Percentiles rank a stretch among this genome's conserved stretches.
Evolutionary conservation across 2,329 filamentous ascomycete species (phyloP).

Genomic region (Pseudovirgaria hyperparasitica): DNA sequence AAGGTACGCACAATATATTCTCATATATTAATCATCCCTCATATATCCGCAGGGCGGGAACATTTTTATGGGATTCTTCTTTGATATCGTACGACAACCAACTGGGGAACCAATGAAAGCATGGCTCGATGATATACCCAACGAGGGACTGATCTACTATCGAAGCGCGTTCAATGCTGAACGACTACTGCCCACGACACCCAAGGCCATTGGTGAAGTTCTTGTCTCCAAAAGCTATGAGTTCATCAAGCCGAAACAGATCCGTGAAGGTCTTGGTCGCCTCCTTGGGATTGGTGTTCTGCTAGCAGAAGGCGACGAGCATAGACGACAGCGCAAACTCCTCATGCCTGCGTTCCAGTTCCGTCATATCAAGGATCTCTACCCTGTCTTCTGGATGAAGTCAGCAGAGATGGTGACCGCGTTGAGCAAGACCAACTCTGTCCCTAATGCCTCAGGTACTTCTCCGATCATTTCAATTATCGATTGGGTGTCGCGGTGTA

Average conservation of each 20-base stretch:
- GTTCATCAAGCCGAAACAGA: conserved; percentile 33
- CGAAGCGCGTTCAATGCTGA: conserved; percentile 34
- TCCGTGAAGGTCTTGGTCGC: conserved; percentile 43
- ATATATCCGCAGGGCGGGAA: conserved; percentile 12
- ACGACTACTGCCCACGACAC: conserved; percentile 31
- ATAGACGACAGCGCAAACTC: conserved; percentile 43
- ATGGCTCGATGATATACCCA: conserved; percentile 41
- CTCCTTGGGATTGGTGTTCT: conserved; percentile 61
- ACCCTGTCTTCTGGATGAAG: conserved; percentile 37
- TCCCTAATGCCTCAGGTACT: conserved; percentile 7
- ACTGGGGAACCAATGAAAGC: conserved; percentile 32
- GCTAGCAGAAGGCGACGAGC: conserved; percentile 74
- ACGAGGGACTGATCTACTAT: conserved; percentile 43
- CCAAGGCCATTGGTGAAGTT: conserved; percentile 36
- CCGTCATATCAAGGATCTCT: conserved; percentile 37
- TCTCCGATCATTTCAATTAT: conserved; percentile 30
- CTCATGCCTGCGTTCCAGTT: conserved; percentile 38
- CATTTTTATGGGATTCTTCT: conserved; percentile 30
- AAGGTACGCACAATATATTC: conserved; percentile 23
- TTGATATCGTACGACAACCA: conserved; percentile 27
- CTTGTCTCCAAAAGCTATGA: conserved; percentile 38
- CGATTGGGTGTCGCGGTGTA: conserved; percentile 37
- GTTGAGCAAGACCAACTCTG: conserved; percentile 17
- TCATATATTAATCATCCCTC: neutral
- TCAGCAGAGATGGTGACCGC: conserved; percentile 27